phyloP scores from a whole-genome alignment of 306 rosid genomes.

The Castanea crenata region DNA sequence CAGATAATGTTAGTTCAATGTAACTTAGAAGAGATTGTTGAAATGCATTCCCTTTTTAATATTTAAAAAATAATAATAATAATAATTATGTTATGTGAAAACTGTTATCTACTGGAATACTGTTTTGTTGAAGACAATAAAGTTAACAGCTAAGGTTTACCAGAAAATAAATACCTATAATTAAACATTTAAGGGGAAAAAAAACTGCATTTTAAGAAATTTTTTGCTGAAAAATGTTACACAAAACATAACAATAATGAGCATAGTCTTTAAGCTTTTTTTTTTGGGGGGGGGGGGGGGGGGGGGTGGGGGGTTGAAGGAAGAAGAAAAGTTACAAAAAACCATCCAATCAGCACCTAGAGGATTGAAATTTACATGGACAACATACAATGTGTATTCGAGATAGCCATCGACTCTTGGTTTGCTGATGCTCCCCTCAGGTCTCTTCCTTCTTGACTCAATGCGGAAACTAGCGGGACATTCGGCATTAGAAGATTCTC shows the following conservation, averaged over 20 bases:
- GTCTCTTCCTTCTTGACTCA: conserved; percentile 71
- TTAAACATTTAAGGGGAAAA: neutral
- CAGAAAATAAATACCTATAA: neutral
- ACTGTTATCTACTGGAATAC: neutral
- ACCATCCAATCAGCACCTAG: neutral
- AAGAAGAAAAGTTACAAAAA: neutral
- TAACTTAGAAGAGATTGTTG: neutral
- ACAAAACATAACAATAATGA: neutral
- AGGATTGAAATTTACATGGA: neutral
- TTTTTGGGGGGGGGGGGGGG: neutral
- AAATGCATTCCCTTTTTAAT: neutral
- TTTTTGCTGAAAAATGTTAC: neutral
- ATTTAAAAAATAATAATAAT: neutral
- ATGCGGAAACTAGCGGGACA: conserved; percentile 73
- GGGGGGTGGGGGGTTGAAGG: no score
- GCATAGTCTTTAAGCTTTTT: neutral
- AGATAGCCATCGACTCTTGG: conserved; percentile 89
- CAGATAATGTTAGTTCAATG: neutral
- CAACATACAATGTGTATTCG: conserved; percentile 64
- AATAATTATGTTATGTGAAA: neutral
- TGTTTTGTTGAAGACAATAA: neutral
- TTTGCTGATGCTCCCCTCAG: conserved; percentile 58
- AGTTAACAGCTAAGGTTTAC: neutral
- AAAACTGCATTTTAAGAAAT: neutral
- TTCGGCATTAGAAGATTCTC: conserved; percentile 65